Base-by-base conservation (phyloP, 257 asterid species). In the Echites panduratus region DNA sequence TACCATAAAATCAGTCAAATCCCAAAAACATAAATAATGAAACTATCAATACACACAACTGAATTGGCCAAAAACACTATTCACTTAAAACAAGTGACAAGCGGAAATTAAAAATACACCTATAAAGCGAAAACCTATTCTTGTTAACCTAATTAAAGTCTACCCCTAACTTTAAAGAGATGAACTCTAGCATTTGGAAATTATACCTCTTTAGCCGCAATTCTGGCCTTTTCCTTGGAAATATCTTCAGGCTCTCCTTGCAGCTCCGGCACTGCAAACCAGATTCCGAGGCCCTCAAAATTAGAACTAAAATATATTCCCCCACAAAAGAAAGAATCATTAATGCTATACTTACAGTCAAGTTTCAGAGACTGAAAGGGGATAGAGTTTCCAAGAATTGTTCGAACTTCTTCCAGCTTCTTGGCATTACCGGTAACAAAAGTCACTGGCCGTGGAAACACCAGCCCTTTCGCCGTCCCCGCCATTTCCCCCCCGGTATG, bases 201-300 rank as follows among this genome's bases (percentile, higher is more conserved):
- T 32, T 66, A 27, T 82, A 93, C 97, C 97, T 90, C 91, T 82
- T 87, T 91, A 29, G 97, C 96, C 71, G 96, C 98, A 63, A 94
- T 73, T 54, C 91, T 86, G 64, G 98, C 99, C 79, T 91, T 94
- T 82, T 88, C 99, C 78, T 79, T 91, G 9, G 98, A 94, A 16
- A 94, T 94, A 57, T 94, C 98, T 84, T 94, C 96, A 20, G 99
- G 97, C 70, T 91, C 99, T 0, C 99, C 99, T 88, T 94, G 99
- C 67, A 89, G 81, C 68, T 94, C 99, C 3, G 93, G 99, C 79
- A 94, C 97, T 93, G 84, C 22, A 47, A 26, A 63, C 67, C 44
- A 29, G 9, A n/a, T 4, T 45, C 16, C 66, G 10, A 45, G 17
- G 26, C 4, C 20, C 24, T 4, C 17, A 54, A 53, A 54, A 52